Evolutionary conservation across 2,329 filamentous ascomycete genomes (phyloP).

Genomic region (Akanthomyces muscarius): DNA sequence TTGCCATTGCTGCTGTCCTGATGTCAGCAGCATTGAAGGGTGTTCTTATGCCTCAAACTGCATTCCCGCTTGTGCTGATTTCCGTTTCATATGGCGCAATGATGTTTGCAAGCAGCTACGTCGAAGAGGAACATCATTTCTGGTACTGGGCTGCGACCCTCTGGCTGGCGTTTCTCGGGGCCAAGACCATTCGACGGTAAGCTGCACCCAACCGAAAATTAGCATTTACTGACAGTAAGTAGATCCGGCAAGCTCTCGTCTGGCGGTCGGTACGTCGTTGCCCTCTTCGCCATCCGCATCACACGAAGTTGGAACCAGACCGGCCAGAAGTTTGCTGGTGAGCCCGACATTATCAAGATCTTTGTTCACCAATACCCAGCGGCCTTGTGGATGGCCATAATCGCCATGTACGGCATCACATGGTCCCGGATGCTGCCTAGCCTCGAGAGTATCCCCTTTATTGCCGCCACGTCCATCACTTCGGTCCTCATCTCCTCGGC

Average conservation of each 20-base stretch:
- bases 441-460: constrained; percentile 39
- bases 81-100: constrained; percentile 68
- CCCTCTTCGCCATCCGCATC: constrained; percentile 62
- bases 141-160: constrained; percentile 88
- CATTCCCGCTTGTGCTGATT: constrained; percentile 44
- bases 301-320: constrained; percentile 90
- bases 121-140: constrained; percentile 97
- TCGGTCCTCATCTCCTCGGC: constrained; percentile 49
- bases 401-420: constrained; percentile 63
- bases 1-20: constrained; percentile 40
- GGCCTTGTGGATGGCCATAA: constrained; percentile 71
- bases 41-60: neutral
- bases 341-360: constrained; percentile 74
- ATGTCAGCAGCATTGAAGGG: constrained; percentile 17
- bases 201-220: neutral
- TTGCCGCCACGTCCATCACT: constrained; percentile 38
- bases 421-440: constrained; percentile 41
- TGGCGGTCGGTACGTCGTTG: constrained; percentile 34
- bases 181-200: constrained; percentile 43
- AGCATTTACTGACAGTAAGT: constrained; percentile 16
- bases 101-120: constrained; percentile 98
- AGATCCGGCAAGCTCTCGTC: constrained; percentile 28
- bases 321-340: constrained; percentile 92
- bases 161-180: constrained; percentile 58
- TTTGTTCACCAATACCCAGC: constrained; percentile 62